These are phyloP conservation scores for Porphyrellus cyaneotinctus DNA, from an alignment of 768 basidiomycete genomes.

Conservation along the genomic window DNA sequence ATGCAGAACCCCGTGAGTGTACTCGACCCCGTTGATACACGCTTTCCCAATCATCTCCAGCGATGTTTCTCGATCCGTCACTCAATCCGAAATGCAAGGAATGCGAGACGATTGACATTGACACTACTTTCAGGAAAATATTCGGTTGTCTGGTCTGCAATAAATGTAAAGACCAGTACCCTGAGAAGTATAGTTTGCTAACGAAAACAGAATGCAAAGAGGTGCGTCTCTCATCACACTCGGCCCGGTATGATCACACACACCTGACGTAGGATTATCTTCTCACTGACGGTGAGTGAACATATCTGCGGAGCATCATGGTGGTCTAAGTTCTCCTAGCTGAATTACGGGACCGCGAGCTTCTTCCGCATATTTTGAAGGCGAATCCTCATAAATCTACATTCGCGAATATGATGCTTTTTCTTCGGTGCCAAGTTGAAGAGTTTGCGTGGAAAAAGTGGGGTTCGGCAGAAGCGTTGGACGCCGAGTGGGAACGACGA, in stretches of 20 bases:
- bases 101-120: constrained; percentile 86
- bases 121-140: constrained; percentile 73
- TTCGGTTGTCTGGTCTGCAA: constrained; percentile 87
- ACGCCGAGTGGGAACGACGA: constrained; percentile 80
- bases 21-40: background rate
- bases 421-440: constrained; percentile 89
- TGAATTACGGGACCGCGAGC: constrained; percentile 87
- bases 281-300: constrained; percentile 76
- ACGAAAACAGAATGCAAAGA: constrained; percentile 99
- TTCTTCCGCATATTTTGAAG: constrained; percentile 89
- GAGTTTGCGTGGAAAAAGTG: constrained; percentile 98
- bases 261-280: constrained; percentile 71
- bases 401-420: constrained; percentile 99
- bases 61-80: constrained; percentile 68
- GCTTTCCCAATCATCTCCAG: constrained; percentile 36
- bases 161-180: constrained; percentile 81
- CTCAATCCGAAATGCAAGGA: constrained; percentile 82
- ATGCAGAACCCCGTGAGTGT: constrained; percentile 61
- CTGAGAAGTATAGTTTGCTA: constrained; percentile 90
- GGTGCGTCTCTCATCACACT: constrained; percentile 39
- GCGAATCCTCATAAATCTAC: constrained; percentile 94
- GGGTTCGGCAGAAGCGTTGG: constrained; percentile 89
- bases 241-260: background rate
- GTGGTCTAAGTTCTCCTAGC: constrained; percentile 42
- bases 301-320: background rate